Base-by-base conservation (phyloP, 805 yeast genomes). In the Metschnikowia cerradonensis region DNA sequence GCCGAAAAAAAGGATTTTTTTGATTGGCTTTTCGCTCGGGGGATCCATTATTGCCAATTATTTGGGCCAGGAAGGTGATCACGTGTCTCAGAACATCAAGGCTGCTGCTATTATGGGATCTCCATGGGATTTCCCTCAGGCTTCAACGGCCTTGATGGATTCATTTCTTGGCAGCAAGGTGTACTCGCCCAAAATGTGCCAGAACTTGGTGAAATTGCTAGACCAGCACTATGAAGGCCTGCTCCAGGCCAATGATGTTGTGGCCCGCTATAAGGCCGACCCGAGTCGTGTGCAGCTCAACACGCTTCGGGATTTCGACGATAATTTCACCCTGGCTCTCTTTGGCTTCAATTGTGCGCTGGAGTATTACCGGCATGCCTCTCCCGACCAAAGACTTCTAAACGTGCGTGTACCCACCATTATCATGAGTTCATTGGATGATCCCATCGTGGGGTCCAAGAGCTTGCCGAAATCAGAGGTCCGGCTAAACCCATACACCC, bases 1-100 rank as follows among this genome's bases (percentile, higher is more conserved):
- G 70, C 90, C 90, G 32, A 67, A 74, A 31, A 83, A 86, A 66
- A 78, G 80, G 52, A 72, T 87, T n/a, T 86, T 77, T 60, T 73
- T 82, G 11, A 76, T 82, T 41, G 94, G 91, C 0, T 83, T 81
- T 56, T 85, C 91, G 0, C 79, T 87, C 53, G 95, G 95, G 37
- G 87, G 88, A 8, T 73, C 86, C 11, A 73, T 86, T 44, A 60
- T 82, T 36, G 73, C 84, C 17, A 87, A 87, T 61, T 87, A 84
- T 60, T 65, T 87, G 48, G 91, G 88, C 34, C 87, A 84, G 65
- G 88, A 83, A 58, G 68, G 66, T 32, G 63, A 58, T 32, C 76
- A 76, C 4, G 79, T 77, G 1, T 67, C 78, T 47, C 63, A 77
- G 0, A 76, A 76, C 49, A 72, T 85, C 50, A 73, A 76, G 38